These are phyloP conservation scores for Fusarium armeniacum DNA, from an alignment of 2,329 filamentous ascomycete genomes.

Conservation along the genomic window DNA sequence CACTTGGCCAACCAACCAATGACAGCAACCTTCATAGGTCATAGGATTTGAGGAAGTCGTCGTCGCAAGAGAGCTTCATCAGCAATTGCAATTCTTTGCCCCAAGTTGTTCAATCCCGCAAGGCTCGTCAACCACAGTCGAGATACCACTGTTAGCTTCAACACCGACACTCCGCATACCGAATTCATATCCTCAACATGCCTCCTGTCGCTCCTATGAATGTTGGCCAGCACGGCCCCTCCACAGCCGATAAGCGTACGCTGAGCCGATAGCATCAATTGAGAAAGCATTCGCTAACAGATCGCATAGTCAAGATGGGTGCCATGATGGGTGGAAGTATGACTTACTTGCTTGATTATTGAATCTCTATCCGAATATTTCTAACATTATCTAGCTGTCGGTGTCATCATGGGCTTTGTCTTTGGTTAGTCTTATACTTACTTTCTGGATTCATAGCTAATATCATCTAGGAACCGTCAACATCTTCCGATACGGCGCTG, in stretches of 20 bases:
- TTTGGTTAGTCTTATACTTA: constrained; percentile 74
- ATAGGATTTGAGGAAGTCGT: constrained; percentile 36
- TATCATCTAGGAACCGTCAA: constrained; percentile 81
- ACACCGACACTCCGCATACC: background rate
- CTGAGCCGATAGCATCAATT: constrained; percentile 31
- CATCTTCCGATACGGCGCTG: constrained; percentile 95
- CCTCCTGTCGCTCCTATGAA: constrained; percentile 59
- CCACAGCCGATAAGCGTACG: constrained; percentile 69
- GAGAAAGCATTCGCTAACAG: constrained; percentile 37
- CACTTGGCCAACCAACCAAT: constrained; percentile 46
- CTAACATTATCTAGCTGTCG: constrained; percentile 78
- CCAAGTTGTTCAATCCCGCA: constrained; percentile 14
- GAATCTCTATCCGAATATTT: background rate
- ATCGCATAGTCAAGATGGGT: constrained; percentile 80
- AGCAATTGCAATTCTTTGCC: constrained; percentile 30
- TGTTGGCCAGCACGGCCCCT: constrained; percentile 63
- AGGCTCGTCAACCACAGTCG: constrained; percentile 5
- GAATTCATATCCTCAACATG: constrained; percentile 48
- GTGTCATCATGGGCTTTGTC: constrained; percentile 96
- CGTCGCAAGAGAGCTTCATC: constrained; percentile 43
- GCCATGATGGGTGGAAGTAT: constrained; percentile 98
- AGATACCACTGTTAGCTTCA: background rate
- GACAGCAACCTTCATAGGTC: constrained; percentile 30
- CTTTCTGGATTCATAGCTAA: constrained; percentile 18
- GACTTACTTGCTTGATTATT: constrained; percentile 56